phyloP scores from a whole-genome alignment of 2,329 filamentous ascomycete species.

The Biscogniauxia mediterranea region DNA sequence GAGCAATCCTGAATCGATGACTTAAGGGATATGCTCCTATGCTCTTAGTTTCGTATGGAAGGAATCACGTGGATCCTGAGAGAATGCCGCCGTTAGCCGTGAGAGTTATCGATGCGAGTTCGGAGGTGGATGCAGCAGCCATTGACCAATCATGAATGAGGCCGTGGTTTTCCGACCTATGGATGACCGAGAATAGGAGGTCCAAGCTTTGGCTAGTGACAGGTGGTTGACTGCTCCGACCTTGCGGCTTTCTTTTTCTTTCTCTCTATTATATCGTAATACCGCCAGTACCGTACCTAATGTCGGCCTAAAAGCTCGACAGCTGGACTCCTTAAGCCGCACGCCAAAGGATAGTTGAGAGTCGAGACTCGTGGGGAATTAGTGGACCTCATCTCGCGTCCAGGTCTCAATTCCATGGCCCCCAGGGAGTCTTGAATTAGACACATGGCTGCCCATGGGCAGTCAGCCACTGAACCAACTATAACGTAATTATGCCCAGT shows the following conservation, averaged over 20 bases:
- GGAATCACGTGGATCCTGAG: slow-evolving; percentile 29
- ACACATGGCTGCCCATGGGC: neutral
- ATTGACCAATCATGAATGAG: neutral
- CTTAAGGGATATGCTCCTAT: slow-evolving; percentile 22
- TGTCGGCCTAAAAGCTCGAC: neutral
- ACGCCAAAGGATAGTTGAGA: neutral
- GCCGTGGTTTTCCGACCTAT: neutral
- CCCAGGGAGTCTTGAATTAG: neutral
- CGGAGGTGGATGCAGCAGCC: neutral
- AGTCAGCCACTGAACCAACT: neutral
- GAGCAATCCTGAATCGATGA: slow-evolving; percentile 29
- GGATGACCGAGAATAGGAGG: neutral
- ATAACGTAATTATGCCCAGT: neutral
- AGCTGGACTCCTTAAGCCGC: neutral
- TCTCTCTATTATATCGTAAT: neutral
- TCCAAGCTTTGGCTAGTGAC: neutral
- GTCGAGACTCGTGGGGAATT: neutral
- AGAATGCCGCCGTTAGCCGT: slow-evolving; percentile 34
- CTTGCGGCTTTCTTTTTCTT: neutral
- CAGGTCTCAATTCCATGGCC: neutral
- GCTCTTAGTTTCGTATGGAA: slow-evolving; percentile 27
- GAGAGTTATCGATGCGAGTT: slow-evolving; percentile 3
- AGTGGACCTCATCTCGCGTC: neutral
- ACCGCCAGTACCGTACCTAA: neutral
- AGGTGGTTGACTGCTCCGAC: neutral